These are phyloP conservation scores for Ocimum tenuiflorum DNA, from an alignment of 257 asterid species.

Conservation along the genomic window DNA sequence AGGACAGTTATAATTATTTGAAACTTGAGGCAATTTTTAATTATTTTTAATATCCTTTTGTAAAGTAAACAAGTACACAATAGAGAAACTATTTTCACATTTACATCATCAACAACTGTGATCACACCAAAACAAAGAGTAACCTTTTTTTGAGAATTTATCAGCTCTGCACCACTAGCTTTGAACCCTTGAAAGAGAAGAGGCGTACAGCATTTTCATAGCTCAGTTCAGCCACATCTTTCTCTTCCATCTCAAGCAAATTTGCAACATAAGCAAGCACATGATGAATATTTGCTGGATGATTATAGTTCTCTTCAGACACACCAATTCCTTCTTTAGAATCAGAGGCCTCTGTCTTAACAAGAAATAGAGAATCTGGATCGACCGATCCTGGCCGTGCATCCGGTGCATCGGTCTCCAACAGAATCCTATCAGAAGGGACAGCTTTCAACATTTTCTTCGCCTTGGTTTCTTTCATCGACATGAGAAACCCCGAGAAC, in stretches of 20 bases:
- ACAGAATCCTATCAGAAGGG: conserved; percentile 73
- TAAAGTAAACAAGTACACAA: too few relatives aligned
- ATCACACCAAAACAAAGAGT: neutral
- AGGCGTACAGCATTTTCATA: conserved; percentile 53
- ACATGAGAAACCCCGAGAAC: conserved; percentile 87
- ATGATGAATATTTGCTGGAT: conserved; percentile 82
- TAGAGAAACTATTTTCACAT: too few relatives aligned
- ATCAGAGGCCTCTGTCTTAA: conserved; percentile 24
- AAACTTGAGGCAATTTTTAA: too few relatives aligned
- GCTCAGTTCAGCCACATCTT: conserved; percentile 65
- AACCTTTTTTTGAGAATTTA: neutral
- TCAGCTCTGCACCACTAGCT: conserved; percentile 31
- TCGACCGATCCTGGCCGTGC: conserved; percentile 44
- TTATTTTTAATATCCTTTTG: too few relatives aligned
- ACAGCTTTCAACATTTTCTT: conserved; percentile 70
- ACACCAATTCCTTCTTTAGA: conserved; percentile 10
- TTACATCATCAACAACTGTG: neutral
- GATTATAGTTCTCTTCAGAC: conserved; percentile 42
- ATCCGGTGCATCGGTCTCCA: conserved; percentile 97
- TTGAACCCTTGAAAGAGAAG: conserved; percentile 80
- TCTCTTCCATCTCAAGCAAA: conserved; percentile 51
- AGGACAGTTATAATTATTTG: too few relatives aligned
- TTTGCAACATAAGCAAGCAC: conserved; percentile 64
- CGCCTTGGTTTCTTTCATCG: conserved; percentile 81
- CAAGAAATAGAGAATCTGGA: conserved; percentile 31